Base-by-base conservation (phyloP, 352 stramenopile species). In the Globisporangium barbulae region DNA sequence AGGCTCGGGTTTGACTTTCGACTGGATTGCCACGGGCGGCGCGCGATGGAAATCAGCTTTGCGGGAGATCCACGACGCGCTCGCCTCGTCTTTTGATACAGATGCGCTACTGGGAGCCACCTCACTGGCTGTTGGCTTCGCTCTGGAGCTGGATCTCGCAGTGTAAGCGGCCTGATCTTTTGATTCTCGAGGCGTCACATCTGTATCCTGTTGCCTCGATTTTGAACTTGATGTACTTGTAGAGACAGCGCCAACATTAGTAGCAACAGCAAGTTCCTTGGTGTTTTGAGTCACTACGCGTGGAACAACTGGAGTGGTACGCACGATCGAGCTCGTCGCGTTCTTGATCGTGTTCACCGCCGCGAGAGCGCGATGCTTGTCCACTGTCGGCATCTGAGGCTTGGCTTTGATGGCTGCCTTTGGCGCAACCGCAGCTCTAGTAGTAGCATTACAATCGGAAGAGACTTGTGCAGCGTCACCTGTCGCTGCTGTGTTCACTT, bases 11-110 rank as follows among this genome's bases (percentile, higher is more conserved):
- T 53, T 53, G 13, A 21, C 47, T 3, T 31, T 10, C 19, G 30
- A 7, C 1, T 37, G 12, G n/a, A n/a, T 37, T 30, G 19, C 21
- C 13, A 54, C n/a, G 21, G 28, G 28, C 3, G 22, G 12, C 9
- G 8, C 31, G 9, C 39, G 59, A 42, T 65, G 25, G 28, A 65
- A 65, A 22, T 65, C 59, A 25, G 48, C 31, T 52, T 53, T 59
- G 10, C 49, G 59, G 17, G 59, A 42, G 47, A 59, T 53, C 59
- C 59, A 65, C 17, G 48, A 59, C 28, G 47, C 22, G 3, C 21
- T 30, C 25, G 6, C 42, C 19, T 60, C 37, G 9, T 10, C 19
- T 48, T 59, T 21, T 19, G 53, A 41, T 5, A 21, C n/a, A 17
- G 5, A 28, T 19, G 21, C 15, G 41, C 17, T 28, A 37, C 37